phyloP scores from a whole-genome alignment of 2,329 filamentous ascomycete species.

The Pestalotiopsis sp. region DNA sequence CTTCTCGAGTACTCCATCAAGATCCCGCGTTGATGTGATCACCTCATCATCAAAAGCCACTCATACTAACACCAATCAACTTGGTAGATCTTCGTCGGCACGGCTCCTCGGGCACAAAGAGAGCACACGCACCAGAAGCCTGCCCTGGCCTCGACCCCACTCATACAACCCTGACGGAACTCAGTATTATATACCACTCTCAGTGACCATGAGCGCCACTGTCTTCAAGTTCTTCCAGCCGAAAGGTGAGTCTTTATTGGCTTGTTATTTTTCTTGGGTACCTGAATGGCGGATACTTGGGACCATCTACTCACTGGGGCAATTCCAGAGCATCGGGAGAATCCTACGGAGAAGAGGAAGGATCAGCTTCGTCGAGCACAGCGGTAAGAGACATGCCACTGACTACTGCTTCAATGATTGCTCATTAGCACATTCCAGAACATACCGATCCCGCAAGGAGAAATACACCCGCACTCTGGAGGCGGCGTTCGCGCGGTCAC shows the following conservation, averaged over 20 bases:
- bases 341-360: conserved; percentile 5
- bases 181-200: neutral
- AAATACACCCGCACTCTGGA: conserved; percentile 5
- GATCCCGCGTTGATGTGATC: neutral
- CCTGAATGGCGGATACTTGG: neutral
- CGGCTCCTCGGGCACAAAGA: neutral
- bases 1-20: neutral
- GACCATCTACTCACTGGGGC: neutral
- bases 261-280: neutral
- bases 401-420: neutral
- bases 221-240: conserved; percentile 10
- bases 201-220: neutral
- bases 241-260: neutral
- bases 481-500: neutral
- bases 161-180: neutral
- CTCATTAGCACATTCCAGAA: neutral
- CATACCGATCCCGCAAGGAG: conserved; percentile 11
- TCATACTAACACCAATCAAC: neutral
- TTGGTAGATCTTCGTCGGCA: neutral
- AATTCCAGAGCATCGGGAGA: neutral
- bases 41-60: neutral
- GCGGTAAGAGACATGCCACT: neutral
- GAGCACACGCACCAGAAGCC: neutral
- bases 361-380: conserved; percentile 9
- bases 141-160: neutral